phyloP scores from a whole-genome alignment of 495 filamentous ascomycete genomes.

The Saxispiralis lemnorum region DNA sequence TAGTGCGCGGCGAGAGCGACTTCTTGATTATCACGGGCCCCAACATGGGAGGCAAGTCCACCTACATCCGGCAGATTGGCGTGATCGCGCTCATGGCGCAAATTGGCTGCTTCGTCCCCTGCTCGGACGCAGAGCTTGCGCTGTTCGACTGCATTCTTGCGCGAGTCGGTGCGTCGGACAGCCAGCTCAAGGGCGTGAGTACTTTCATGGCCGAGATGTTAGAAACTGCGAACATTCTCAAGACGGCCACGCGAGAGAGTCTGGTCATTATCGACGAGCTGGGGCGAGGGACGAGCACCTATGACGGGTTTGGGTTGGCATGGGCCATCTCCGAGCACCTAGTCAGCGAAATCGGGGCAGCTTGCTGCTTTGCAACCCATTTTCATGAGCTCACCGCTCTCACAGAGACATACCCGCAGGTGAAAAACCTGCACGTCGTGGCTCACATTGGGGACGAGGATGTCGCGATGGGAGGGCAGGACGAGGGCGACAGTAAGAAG shows the following conservation, averaged over 20 bases:
- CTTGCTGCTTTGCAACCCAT: conserved; percentile 88
- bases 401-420: conserved; percentile 64
- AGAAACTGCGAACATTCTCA: conserved; percentile 95
- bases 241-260: conserved; percentile 81
- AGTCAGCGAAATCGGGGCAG: conserved; percentile 82
- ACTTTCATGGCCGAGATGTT: conserved; percentile 99
- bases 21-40: conserved; percentile 97
- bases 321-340: conserved; percentile 99
- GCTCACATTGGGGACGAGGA: conserved; percentile 62
- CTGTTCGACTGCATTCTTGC: conserved; percentile 98
- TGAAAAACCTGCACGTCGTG: conserved; percentile 87
- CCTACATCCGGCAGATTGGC: conserved; percentile 94
- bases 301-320: conserved; percentile 93
- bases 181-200: conserved; percentile 90
- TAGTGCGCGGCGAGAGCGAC: conserved; percentile 62
- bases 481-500: conserved; percentile 15
- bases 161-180: conserved; percentile 86
- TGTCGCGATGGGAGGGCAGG: conserved; percentile 15
- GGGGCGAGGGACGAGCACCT: conserved; percentile 93
- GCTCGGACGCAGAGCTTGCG: conserved; percentile 72
- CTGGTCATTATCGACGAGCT: conserved; percentile 98
- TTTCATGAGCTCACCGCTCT: conserved; percentile 95
- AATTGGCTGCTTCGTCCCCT: conserved; percentile 90
- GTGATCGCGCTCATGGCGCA: conserved; percentile 97
- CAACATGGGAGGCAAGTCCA: conserved; percentile 98